A percentile compares a stretch with the other conserved stretches of the same genome.
phyloP scores from a whole-genome alignment of 352 stramenopile species.

The Halophytophthora polymorphica region DNA sequence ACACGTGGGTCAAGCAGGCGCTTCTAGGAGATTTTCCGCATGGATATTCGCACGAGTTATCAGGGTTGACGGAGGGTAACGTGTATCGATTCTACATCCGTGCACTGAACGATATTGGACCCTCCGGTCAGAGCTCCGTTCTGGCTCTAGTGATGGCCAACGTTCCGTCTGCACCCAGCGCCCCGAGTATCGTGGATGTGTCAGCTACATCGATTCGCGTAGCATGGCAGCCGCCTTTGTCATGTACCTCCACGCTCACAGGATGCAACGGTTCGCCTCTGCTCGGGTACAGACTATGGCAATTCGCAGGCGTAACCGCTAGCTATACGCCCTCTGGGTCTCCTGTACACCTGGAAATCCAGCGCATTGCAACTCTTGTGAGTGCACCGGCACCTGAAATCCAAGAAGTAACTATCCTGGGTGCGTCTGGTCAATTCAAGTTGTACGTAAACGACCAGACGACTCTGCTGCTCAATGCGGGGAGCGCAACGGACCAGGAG shows the following conservation, averaged over 20 bases:
- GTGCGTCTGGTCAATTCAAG: constrained; percentile 62
- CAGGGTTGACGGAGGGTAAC: constrained; percentile 67
- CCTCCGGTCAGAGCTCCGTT: constrained; percentile 77
- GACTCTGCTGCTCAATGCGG: constrained; percentile 44
- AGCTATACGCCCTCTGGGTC: constrained; percentile 75
- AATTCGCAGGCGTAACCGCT: constrained; percentile 81
- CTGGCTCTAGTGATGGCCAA: constrained; percentile 89
- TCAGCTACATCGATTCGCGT: constrained; percentile 59
- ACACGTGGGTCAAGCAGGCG: constrained; percentile 41
- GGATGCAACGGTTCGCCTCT: constrained; percentile 74
- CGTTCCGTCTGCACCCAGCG: constrained; percentile 45
- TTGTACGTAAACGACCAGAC: constrained; percentile 68
- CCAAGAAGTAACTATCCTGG: constrained; percentile 65
- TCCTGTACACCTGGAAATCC: constrained; percentile 83
- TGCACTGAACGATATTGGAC: constrained; percentile 82
- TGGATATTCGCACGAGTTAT: constrained; percentile 41
- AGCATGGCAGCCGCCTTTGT: constrained; percentile 56
- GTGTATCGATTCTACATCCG: constrained; percentile 93
- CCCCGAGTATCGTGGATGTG: constrained; percentile 62
- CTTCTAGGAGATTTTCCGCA: constrained; percentile 48
- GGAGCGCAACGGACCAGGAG: constrained; percentile 30
- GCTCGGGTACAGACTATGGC: constrained; percentile 93
- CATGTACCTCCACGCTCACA: constrained; percentile 70
- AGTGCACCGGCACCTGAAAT: constrained; percentile 56
- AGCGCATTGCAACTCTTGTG: constrained; percentile 86